Base-by-base conservation (phyloP, 208 protist species). In the Crithidia sp. region DNA sequence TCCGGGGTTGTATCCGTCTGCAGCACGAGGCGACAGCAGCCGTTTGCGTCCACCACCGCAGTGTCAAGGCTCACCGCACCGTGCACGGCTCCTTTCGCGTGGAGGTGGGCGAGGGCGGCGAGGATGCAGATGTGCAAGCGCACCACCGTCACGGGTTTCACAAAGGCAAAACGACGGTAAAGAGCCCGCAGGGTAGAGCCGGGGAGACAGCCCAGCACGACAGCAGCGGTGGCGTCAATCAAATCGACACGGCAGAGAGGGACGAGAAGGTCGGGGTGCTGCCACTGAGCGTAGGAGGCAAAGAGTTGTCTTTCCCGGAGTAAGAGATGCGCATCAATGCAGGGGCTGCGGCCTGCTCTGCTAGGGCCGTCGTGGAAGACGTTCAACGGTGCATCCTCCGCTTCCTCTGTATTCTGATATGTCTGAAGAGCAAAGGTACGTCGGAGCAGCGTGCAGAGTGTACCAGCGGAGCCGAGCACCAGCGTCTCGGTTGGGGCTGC, bases 21-120 rank as follows among this genome's bases (percentile, higher is more conserved):
- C 40, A 91, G 87, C 2, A 62, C 75, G 13, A 95, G 79, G 73
- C 91, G 91, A 76, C 87, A 92, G 49, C 77, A 62, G 4, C 88
- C 88, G 57, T 87, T 80, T 13, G 71, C 76, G 16, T 79, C 79
- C 0, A 92, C 73, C 6, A 94, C 77, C 8, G 90, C 72, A 65
- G 91, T 92, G 59, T 84, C 68, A 5, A 87, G 85, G 44, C 87
- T 83, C 53, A 95, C 57, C 49, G 79, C 71, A 28, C 91, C 87
- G 76, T 95, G 91, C 16, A 85, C 74, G 37, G 88, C 62, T 14
- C 82, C 82, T 28, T 79, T 41, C 0, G 17, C 55, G 67, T 94
- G 91, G 0, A 95, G 65, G 75, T 90, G 89, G 16, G 56, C 67
- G 2, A 94, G 79, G 10, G 75, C 86, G 12, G 74, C 54, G 37